Evolutionary conservation across 257 asterid genomes (phyloP).

Genomic region (Ballota nigra): DNA sequence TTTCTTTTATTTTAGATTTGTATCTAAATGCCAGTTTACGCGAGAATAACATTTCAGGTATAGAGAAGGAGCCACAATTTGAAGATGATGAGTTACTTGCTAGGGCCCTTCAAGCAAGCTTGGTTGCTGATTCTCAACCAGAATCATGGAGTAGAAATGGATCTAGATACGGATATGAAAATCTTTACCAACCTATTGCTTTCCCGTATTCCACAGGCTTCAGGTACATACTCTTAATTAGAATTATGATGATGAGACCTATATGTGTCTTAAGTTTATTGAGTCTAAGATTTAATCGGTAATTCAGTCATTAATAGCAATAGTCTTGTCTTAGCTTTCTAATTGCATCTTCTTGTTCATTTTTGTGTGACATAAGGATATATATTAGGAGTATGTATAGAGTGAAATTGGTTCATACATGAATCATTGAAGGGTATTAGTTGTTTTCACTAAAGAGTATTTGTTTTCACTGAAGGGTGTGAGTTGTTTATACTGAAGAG

Average conservation of each 20-base stretch:
- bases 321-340: neutral
- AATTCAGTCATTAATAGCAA: neutral
- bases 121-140: constrained; percentile 55
- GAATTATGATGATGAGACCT: neutral
- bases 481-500: no score
- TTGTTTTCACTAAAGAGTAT: no score
- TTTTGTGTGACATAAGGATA: neutral
- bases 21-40: neutral
- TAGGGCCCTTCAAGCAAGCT: constrained; percentile 72
- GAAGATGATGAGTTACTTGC: constrained; percentile 80
- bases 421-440: no score
- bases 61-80: constrained; percentile 57
- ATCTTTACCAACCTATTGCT: constrained; percentile 38
- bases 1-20: neutral
- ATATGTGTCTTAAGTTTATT: neutral
- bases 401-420: no score
- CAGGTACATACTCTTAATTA: constrained; percentile 29
- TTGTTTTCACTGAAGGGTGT: no score
- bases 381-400: no score
- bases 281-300: neutral
- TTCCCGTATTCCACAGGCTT: constrained; percentile 39
- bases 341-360: neutral
- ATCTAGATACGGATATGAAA: constrained; percentile 33
- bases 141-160: constrained; percentile 37
- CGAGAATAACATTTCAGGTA: constrained; percentile 14